Conservation (phyloP, 495 filamentous ascomycete genomes). For the Podospora fimiseda region DNA sequence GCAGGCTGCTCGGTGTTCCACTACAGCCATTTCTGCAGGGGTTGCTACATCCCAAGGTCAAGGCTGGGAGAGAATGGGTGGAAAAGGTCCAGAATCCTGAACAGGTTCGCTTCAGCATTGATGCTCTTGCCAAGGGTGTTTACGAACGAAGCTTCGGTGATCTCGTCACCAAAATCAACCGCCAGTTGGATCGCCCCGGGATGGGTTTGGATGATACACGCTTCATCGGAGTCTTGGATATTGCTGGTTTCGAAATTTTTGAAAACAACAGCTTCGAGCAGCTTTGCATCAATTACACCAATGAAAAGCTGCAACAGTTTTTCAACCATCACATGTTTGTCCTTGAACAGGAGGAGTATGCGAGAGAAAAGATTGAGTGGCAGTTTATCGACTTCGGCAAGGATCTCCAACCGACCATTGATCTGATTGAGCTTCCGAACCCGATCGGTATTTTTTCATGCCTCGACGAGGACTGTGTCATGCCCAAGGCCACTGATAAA, state of each 20-base stretch:
- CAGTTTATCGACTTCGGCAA: conserved; percentile 99
- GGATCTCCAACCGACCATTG: conserved; percentile 96
- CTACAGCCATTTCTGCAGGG: conserved; percentile 80
- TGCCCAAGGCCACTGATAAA: conserved; percentile 98
- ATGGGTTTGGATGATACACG: conserved; percentile 76
- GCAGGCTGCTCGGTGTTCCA: conserved; percentile 76
- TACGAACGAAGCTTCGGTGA: conserved; percentile 95
- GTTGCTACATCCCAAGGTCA: conserved; percentile 84
- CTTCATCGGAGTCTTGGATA: conserved; percentile 98
- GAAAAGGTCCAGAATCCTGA: conserved; percentile 97
- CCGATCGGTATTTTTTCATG: conserved; percentile 99
- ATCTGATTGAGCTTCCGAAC: conserved; percentile 91
- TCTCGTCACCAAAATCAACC: conserved; percentile 86
- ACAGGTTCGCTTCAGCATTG: conserved; percentile 82
- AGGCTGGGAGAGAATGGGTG: conserved; percentile 95
- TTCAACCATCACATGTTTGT: conserved; percentile 99
- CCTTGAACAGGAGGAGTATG: conserved; percentile 97
- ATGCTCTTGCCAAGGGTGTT: conserved; percentile 92
- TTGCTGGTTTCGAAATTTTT: conserved; percentile 99
- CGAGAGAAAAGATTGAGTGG: conserved; percentile 97
- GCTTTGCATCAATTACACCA: conserved; percentile 99
- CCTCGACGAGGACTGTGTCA: conserved; percentile 95
- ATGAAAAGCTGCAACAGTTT: conserved; percentile 98
- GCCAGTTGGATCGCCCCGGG: conserved; percentile 74
- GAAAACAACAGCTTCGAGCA: conserved; percentile 98